Conservation (phyloP, 257 asterid species). For the Ophiorrhiza pumila region DNA sequence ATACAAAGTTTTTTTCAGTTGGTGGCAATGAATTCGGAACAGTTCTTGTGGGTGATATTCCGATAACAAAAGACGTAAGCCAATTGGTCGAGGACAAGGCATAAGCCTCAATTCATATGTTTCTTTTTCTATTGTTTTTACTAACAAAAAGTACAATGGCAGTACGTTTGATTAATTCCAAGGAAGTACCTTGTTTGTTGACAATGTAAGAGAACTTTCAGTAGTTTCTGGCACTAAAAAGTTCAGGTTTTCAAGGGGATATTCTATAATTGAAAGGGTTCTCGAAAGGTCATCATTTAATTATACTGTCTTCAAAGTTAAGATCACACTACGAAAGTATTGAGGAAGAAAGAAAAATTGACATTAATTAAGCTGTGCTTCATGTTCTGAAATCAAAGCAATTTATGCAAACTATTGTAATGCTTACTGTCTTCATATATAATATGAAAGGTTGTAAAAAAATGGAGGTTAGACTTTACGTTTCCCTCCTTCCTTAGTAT, state of each 20-base stretch:
- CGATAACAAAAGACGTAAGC: background rate
- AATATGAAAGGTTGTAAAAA: no score
- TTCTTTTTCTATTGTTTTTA: background rate
- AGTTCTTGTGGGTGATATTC: background rate
- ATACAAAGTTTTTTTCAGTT: background rate
- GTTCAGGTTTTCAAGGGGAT: background rate
- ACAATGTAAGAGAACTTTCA: background rate
- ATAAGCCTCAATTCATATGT: background rate
- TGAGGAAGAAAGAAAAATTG: no score
- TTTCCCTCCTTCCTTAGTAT: no score
- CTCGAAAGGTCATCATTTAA: background rate
- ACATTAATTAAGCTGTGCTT: no score
- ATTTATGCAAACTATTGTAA: no score
- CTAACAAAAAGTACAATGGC: background rate
- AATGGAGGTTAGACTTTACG: no score
- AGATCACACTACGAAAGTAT: background rate
- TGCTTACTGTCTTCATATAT: no score
- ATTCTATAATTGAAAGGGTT: background rate
- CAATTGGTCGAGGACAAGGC: background rate
- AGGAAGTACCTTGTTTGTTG: background rate
- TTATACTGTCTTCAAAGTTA: background rate
- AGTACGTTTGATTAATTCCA: slow-evolving; percentile 3
- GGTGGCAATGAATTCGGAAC: background rate
- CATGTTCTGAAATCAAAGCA: no score
- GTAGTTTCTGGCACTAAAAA: background rate